phyloP scores from a whole-genome alignment of 2,329 filamentous ascomycete species.

The Pyrenophora tritici-repentis region DNA sequence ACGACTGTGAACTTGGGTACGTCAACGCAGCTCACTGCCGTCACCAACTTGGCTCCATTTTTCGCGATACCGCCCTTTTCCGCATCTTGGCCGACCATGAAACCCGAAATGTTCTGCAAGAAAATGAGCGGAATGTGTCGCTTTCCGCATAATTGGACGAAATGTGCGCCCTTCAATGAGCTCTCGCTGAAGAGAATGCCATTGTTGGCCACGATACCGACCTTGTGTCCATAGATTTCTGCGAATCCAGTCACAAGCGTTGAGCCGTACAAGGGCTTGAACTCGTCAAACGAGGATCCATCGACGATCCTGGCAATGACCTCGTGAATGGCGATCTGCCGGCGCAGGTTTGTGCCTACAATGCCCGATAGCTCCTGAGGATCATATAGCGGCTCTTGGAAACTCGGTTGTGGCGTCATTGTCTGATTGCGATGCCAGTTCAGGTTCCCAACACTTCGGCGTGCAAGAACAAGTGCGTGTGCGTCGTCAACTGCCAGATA shows the following conservation, averaged over 20 bases:
- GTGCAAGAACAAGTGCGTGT: constrained; percentile 83
- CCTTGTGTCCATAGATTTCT: constrained; percentile 83
- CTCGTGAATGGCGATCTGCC: constrained; percentile 83
- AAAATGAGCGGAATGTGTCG: constrained; percentile 89
- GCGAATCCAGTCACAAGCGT: constrained; percentile 91
- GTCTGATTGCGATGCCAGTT: constrained; percentile 72
- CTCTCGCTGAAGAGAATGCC: constrained; percentile 91
- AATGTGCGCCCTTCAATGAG: constrained; percentile 92
- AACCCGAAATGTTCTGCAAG: constrained; percentile 94
- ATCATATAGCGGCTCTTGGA: constrained; percentile 79
- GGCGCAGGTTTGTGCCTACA: constrained; percentile 85
- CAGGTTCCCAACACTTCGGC: constrained; percentile 83
- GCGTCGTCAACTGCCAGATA: constrained; percentile 94
- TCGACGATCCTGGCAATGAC: constrained; percentile 93
- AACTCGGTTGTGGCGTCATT: constrained; percentile 48
- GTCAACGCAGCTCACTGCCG: constrained; percentile 88
- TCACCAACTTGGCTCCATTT: constrained; percentile 96
- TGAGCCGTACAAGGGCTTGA: constrained; percentile 88
- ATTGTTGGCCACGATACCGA: constrained; percentile 94
- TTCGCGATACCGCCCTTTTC: constrained; percentile 96
- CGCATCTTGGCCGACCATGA: constrained; percentile 95
- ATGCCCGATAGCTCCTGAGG: constrained; percentile 83
- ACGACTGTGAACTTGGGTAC: constrained; percentile 98
- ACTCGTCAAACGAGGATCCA: constrained; percentile 86
- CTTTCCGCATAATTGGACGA: constrained; percentile 92